A percentile compares a stretch with the other conserved stretches of the same genome.
These are phyloP conservation scores for Venturia nashicola DNA, from an alignment of 2,329 filamentous ascomycete genomes.

Conservation along the genomic window DNA sequence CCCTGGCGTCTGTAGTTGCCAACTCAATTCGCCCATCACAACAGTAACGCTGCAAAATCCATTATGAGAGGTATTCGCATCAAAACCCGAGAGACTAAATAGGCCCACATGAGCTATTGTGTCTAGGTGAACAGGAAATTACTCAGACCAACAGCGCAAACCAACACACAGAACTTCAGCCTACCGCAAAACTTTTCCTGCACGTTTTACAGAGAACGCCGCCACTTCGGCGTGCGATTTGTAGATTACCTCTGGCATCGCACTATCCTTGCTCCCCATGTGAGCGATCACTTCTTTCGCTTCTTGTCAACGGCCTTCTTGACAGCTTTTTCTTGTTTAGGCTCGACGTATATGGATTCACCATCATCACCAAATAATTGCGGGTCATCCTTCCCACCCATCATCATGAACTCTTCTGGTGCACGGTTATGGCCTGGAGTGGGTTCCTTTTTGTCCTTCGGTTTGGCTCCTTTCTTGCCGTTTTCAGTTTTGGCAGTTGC, in stretches of 20 bases:
- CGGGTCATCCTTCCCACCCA: constrained; percentile 80
- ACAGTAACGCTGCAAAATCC: neutral
- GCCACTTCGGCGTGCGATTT: neutral
- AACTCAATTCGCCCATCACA: neutral
- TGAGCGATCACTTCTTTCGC: neutral
- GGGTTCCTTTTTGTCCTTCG: constrained; percentile 37
- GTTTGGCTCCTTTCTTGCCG: constrained; percentile 13
- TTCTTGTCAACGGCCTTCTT: constrained; percentile 1
- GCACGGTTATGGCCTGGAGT: constrained; percentile 55
- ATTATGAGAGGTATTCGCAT: neutral
- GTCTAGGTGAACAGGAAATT: neutral
- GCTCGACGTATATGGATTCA: constrained; percentile 23
- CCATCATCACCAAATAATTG: constrained; percentile 57
- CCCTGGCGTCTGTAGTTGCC: neutral
- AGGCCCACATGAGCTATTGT: neutral
- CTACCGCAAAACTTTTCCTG: too few species aligned
- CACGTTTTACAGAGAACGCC: too few species aligned
- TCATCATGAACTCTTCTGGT: constrained; percentile 65
- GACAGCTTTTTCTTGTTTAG: constrained; percentile 7
- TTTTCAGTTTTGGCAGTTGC: constrained; percentile 5
- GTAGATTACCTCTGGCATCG: neutral
- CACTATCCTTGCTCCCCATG: neutral
- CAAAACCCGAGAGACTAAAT: neutral
- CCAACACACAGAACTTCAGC: neutral
- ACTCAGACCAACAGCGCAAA: neutral